Conservation (phyloP, 2,329 filamentous ascomycete species). For the Helicocarpus griseus region DNA sequence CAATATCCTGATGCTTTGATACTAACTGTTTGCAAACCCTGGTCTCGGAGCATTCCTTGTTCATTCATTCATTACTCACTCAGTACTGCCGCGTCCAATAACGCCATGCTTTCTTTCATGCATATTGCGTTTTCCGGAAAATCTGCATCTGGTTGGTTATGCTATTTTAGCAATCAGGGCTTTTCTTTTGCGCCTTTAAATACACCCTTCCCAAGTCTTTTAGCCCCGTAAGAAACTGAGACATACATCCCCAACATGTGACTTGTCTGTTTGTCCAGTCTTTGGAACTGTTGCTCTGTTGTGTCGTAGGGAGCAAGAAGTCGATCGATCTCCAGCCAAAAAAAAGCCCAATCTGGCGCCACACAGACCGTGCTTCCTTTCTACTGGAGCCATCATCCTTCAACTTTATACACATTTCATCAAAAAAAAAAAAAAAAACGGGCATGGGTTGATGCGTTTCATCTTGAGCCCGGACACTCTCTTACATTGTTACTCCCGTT, state of each 20-base stretch:
- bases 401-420: background rate
- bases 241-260: background rate
- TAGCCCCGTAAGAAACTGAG: background rate
- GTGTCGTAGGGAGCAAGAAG: background rate
- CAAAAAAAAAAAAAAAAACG: background rate
- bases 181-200: background rate
- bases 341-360: background rate
- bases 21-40: background rate
- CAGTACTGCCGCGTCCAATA: background rate
- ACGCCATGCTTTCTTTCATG: background rate
- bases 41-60: background rate
- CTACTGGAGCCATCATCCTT: background rate
- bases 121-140: background rate
- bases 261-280: background rate
- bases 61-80: background rate
- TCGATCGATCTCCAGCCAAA: background rate
- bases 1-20: background rate
- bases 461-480: background rate
- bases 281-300: background rate
- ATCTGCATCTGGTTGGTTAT: background rate
- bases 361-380: background rate
- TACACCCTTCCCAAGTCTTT: background rate
- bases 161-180: background rate
- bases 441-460: background rate
- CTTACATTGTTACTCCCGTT: background rate